Evolutionary conservation across 179 eudicot genomes (phyloP), one percentile per base, ranked within the genome.

Genomic region (Amaranthus tricolor): DNA sequence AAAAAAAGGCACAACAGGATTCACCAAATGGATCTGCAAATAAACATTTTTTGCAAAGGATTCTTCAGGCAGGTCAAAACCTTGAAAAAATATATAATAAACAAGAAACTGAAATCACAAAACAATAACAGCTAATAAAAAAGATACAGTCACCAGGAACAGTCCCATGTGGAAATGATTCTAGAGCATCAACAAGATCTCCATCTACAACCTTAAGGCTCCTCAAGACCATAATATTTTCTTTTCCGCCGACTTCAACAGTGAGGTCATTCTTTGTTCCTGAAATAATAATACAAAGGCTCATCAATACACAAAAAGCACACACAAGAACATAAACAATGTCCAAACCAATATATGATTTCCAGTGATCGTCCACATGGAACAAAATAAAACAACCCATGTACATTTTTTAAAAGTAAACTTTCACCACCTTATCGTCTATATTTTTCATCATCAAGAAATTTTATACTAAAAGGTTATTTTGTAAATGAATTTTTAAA

Each of bases 131-230:
- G 16, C 59, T 66, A 80, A 68, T 62, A 24, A 60, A 49, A n/a
- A 77, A 90, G 98, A 95, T 95, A 95, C 99, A 95, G 78, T 95
- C 99, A 78, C 98, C 98, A 82, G 85, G 74, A 83, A 83, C 84
- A 40, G 87, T 89, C 85, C 99, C 99, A 62, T 88, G 92, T 69
- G 97, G 96, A 87, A 95, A 85, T 72, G 86, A 73, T 74, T 89
- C 90, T 24, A 93, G 47, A 74, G 70, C 90, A 76, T 95, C 96
- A 72, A 89, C 86, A 73, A 86, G 82, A 79, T 91, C 93, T 71
- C 93, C 95, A 87, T 93, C 98, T 14, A 95, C 90, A 81, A 95
- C 99, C 80, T 89, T 91, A 40, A 91, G 80, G 45, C 81, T 63
- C 75, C 84, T 86, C 83, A 90, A 68, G 74, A 93, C 98, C 53